These are phyloP conservation scores for Colletotrichum falcatum DNA, from an alignment of 2,329 filamentous ascomycete species.

Conservation along the genomic window DNA sequence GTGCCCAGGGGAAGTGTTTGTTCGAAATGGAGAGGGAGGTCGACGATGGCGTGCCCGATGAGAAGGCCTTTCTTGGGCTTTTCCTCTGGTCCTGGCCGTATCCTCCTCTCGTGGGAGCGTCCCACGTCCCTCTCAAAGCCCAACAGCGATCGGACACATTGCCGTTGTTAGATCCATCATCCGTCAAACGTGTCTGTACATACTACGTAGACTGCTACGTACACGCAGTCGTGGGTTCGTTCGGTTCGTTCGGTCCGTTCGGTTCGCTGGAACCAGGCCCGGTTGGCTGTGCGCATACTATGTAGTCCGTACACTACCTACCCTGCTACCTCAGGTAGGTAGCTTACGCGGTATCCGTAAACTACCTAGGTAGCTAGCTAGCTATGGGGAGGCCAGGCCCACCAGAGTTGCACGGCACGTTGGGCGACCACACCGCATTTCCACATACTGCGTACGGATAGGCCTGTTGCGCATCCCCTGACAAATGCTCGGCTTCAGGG, in stretches of 20 bases:
- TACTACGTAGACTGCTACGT: too few species aligned
- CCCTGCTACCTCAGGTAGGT: not conserved
- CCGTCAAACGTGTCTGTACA: not conserved
- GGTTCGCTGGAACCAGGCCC: not conserved
- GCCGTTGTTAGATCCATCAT: not conserved
- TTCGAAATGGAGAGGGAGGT: not conserved
- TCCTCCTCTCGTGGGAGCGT: not conserved
- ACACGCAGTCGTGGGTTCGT: not conserved
- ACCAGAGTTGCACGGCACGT: not conserved
- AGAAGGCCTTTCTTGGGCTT: conserved; percentile 20
- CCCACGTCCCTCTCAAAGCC: conserved; percentile 11
- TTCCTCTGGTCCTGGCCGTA: conserved; percentile 8
- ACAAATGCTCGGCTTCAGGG: conserved; percentile 17
- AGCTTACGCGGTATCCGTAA: too few species aligned
- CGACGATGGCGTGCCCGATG: conserved; percentile 9
- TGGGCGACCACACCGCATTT: conserved; percentile 23
- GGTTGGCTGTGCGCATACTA: not conserved
- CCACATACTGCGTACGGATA: conserved; percentile 12
- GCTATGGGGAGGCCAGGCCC: too few species aligned
- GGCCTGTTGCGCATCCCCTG: conserved; percentile 7
- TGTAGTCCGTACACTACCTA: not conserved
- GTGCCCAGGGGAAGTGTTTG: not conserved
- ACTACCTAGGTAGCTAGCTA: too few species aligned
- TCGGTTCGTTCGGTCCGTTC: not conserved
- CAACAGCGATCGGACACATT: not conserved